phyloP scores from a whole-genome alignment of 257 asterid genomes.

The Solanum boliviense region DNA sequence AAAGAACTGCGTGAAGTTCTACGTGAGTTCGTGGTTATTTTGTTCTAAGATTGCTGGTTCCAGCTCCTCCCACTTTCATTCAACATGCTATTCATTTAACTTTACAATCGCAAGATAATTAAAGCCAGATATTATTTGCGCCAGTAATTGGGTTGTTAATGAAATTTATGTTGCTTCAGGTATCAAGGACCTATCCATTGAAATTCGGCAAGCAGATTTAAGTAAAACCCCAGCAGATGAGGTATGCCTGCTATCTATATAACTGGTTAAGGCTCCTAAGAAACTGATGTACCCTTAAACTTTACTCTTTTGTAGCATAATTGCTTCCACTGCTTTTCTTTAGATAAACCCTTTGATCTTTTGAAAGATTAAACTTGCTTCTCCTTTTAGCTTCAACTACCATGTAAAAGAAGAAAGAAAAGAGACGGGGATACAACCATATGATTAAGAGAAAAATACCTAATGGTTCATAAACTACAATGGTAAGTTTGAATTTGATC shows the following conservation, averaged over 20 bases:
- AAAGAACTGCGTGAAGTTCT: constrained; percentile 88
- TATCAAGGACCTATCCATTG: constrained; percentile 43
- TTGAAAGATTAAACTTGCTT: neutral
- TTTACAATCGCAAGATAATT: neutral
- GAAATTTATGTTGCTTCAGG: constrained; percentile 32
- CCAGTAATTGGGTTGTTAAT: neutral
- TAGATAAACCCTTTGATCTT: neutral
- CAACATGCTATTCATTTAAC: neutral
- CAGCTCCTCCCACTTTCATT: neutral
- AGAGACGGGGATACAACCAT: neutral
- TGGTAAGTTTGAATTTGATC: neutral
- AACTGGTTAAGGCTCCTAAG: neutral
- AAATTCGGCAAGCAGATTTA: constrained; percentile 51
- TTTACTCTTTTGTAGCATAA: neutral
- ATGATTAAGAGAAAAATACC: neutral
- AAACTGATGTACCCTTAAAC: neutral
- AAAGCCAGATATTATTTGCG: neutral
- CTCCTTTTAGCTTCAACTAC: neutral
- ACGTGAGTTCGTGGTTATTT: constrained; percentile 31
- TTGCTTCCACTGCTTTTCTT: neutral
- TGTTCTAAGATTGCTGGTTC: neutral
- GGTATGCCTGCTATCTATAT: constrained; percentile 24
- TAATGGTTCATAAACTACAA: neutral
- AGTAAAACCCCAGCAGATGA: constrained; percentile 63
- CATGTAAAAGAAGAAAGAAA: neutral